A percentile compares a stretch with the other conserved stretches of the same genome.
phyloP scores from a whole-genome alignment of 306 rosid genomes.

The Delonix regia region DNA sequence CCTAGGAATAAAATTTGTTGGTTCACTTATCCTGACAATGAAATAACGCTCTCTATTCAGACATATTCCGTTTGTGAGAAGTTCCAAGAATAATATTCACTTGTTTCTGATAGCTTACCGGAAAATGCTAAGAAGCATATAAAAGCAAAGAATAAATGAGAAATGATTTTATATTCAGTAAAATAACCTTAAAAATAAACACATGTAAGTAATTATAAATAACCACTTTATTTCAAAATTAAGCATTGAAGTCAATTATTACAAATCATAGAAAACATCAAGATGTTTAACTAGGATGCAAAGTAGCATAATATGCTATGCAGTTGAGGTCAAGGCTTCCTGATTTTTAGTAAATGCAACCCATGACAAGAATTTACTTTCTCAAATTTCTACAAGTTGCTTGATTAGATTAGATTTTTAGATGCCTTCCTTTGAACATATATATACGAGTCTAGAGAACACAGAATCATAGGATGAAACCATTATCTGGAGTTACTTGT shows the following conservation, averaged over 20 bases:
- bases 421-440: background rate
- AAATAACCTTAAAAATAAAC: background rate
- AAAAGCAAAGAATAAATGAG: background rate
- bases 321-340: background rate
- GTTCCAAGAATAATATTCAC: background rate
- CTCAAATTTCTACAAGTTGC: background rate
- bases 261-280: background rate
- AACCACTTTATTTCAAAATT: background rate
- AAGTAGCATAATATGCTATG: background rate
- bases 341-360: background rate
- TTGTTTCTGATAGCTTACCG: no score
- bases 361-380: background rate
- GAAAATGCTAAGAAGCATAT: background rate
- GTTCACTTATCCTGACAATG: background rate
- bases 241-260: background rate
- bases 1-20: background rate
- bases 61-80: background rate
- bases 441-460: background rate
- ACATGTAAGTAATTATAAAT: background rate
- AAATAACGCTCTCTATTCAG: background rate
- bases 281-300: background rate
- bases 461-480: background rate
- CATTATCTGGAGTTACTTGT: background rate
- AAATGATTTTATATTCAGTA: background rate
- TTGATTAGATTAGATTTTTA: background rate